Evolutionary conservation across 495 filamentous ascomycete species (phyloP).

Genomic region (Penicillium diatomitis): DNA sequence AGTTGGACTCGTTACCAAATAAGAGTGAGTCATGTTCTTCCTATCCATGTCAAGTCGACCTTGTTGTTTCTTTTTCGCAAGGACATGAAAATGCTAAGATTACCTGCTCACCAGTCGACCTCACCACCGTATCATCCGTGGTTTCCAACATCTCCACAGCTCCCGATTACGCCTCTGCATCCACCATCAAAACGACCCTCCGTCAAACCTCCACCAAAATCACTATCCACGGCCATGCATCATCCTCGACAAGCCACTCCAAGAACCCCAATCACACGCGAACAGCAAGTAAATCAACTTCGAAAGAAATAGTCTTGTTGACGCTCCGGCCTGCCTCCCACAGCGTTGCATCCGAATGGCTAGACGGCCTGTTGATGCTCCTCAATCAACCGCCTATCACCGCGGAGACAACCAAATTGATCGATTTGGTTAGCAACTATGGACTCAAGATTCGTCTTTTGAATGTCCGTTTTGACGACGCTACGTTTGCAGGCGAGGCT

Average conservation of each 20-base stretch:
- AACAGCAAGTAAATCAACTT: slow-evolving; percentile 27
- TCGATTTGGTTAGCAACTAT: slow-evolving; percentile 77
- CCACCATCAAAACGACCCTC: slow-evolving; percentile 43
- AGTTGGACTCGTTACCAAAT: slow-evolving; percentile 62
- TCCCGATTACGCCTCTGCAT: slow-evolving; percentile 40
- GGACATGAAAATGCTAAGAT: slow-evolving; percentile 1
- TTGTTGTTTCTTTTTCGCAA: no score
- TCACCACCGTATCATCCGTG: slow-evolving; percentile 82
- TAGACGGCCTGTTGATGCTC: slow-evolving; percentile 92
- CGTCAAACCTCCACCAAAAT: slow-evolving; percentile 70
- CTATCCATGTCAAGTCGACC: no score
- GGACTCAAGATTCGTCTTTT: slow-evolving; percentile 87
- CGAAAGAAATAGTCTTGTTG: slow-evolving; percentile 57
- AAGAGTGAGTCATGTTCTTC: slow-evolving; percentile 46
- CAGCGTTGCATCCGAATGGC: slow-evolving; percentile 86
- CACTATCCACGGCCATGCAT: slow-evolving; percentile 70
- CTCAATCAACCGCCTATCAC: slow-evolving; percentile 94
- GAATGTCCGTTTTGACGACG: slow-evolving; percentile 82
- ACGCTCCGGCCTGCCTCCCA: slow-evolving; percentile 75
- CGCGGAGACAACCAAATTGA: slow-evolving; percentile 83
- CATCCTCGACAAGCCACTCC: slow-evolving; percentile 16
- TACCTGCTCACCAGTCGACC: slow-evolving; percentile 51
- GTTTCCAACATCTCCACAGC: slow-evolving; percentile 77
- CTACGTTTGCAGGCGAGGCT: slow-evolving; percentile 34
- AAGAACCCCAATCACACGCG: slow-evolving; percentile 24